Percentiles rank a stretch among this genome's conserved stretches.
Evolutionary conservation across 2,329 filamentous ascomycete genomes (phyloP).

Genomic region (Calonectria naviculata): DNA sequence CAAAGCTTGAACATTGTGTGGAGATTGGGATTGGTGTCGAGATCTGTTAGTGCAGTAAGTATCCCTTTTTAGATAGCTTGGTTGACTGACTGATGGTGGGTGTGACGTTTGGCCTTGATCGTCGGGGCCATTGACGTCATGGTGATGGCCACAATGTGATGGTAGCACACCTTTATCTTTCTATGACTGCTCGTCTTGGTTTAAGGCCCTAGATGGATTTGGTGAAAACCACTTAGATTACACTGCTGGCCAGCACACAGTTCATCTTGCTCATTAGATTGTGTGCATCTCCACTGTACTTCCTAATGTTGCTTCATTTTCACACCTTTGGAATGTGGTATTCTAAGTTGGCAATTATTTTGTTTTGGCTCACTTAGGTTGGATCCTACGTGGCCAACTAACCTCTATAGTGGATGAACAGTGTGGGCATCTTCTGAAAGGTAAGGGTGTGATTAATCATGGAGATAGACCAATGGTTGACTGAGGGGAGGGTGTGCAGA

Average conservation of each 20-base stretch:
- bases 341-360: not conserved
- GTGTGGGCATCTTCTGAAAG: not conserved
- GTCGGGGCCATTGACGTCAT: slow-evolving; percentile 42
- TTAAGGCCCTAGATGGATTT: not conserved
- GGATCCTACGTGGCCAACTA: not conserved
- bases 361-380: not conserved
- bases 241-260: not conserved
- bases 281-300: not conserved
- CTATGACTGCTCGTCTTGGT: not conserved
- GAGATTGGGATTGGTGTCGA: slow-evolving; percentile 4
- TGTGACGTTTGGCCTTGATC: slow-evolving; percentile 33
- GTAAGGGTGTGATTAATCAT: slow-evolving; percentile 4
- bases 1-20: slow-evolving; percentile 35
- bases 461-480: not conserved
- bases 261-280: too few species aligned
- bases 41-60: not conserved
- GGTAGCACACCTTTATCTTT: slow-evolving; percentile 4
- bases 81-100: slow-evolving; percentile 3
- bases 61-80: slow-evolving; percentile 1
- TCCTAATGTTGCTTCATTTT: too few species aligned
- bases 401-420: not conserved
- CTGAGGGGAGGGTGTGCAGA: not conserved
- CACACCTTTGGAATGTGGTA: not conserved
- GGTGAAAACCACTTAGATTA: too few species aligned
- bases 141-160: slow-evolving; percentile 40